Evolutionary conservation across 2,329 filamentous ascomycete species (phyloP), one percentile per base, ranked within the genome.

Genomic region (Stagonosporopsis rhizophila): DNA sequence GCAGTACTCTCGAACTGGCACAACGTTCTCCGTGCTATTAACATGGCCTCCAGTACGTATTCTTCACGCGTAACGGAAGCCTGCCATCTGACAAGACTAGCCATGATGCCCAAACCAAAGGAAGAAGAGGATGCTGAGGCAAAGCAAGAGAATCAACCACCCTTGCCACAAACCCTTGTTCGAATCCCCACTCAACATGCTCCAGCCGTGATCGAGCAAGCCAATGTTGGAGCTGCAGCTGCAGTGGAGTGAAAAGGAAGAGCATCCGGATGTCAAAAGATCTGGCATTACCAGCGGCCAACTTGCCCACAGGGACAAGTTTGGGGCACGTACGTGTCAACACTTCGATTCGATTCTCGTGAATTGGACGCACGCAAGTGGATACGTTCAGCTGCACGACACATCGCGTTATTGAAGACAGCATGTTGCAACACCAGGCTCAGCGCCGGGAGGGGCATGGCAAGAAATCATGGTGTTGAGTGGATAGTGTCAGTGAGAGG

Each of bases 1-100:
- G 85, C 88, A n/a, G 91, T 96, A 20, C 81, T 96, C 72, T 85
- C 88, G 49, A 96, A 95, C 74, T 96, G 91, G 91, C 89, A 93
- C 75, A 93, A 91, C 67, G 91, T 96, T 62, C 82, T 96, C 58
- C 83, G 89, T 62, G 90, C 90, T 38, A 93, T 96, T 70, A 89
- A 89, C 70, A 93, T 95, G 89, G 91, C 91, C 59, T 93, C 89
- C 58, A 84, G 90, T 93, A 82, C 70, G 86, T 79, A 25, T 20
- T 27, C 17, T 51, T n/a, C 35, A n/a, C 25, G 6, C 28, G 11
- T 35, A 35, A 32, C 28, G 46, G 30, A 51, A 23, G 40, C 15
- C 30, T 37, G 34, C 42, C n/a, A 44, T 54, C 60, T 71, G 56
- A 68, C 55, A 25, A 34, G 12, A 22, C 19, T 38, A 92, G 89